Conservation (phyloP, 495 filamentous ascomycete species). For the Daldinia vernicosa region DNA sequence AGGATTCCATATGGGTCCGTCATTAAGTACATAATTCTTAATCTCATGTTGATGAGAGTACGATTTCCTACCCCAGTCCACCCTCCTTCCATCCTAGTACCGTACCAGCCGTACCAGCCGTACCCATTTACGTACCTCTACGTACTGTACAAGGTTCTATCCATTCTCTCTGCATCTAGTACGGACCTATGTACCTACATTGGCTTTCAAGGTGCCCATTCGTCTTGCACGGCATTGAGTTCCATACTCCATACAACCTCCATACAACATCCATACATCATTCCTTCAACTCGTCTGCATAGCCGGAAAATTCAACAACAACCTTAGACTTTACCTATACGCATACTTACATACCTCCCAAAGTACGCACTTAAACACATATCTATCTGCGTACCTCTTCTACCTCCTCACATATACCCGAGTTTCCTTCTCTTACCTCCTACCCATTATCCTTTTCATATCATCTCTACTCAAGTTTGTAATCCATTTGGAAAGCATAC, state of each 20-base stretch:
- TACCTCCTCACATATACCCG: neutral
- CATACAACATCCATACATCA: neutral
- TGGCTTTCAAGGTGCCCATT: neutral
- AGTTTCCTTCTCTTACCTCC: neutral
- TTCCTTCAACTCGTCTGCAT: neutral
- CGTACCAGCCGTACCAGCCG: too few relatives aligned
- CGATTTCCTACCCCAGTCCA: conserved; percentile 13
- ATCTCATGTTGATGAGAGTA: conserved; percentile 37
- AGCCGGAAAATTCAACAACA: neutral
- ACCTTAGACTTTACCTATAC: neutral
- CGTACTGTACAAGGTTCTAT: neutral
- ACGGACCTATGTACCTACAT: neutral
- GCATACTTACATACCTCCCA: neutral
- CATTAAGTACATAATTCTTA: conserved; percentile 28
- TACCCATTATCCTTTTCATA: neutral
- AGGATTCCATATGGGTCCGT: conserved; percentile 21
- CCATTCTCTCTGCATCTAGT: neutral
- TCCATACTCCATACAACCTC: neutral
- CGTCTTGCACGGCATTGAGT: neutral
- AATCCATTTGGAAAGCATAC: neutral
- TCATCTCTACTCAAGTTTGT: conserved; percentile 1
- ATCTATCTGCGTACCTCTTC: neutral
- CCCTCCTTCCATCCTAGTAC: neutral
- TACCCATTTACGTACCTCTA: neutral
- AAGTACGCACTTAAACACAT: neutral